Evolutionary conservation across 495 filamentous ascomycete genomes (phyloP).

Genomic region (Staphylotrichum tortipilum): DNA sequence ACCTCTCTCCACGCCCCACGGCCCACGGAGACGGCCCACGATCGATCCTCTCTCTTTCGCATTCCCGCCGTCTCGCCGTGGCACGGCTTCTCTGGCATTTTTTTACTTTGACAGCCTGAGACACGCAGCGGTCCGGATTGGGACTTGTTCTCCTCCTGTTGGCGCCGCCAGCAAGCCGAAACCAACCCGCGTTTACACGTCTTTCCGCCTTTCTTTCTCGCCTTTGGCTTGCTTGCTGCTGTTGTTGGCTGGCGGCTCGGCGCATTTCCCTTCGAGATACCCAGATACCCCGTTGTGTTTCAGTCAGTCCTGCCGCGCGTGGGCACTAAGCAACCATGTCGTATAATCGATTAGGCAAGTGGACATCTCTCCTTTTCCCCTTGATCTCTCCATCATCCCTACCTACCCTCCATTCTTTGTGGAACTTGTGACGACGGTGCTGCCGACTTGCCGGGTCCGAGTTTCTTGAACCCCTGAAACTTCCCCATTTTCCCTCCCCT

Average conservation of each 20-base stretch:
- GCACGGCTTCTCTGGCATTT: background rate
- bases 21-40: too few relatives aligned
- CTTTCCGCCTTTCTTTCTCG: too few relatives aligned
- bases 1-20: background rate
- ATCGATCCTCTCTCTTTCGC: too few relatives aligned
- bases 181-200: too few relatives aligned
- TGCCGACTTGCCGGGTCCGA: background rate
- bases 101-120: slow-evolving; percentile 2
- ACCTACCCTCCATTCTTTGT: background rate
- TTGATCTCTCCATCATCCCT: background rate
- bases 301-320: slow-evolving; percentile 3
- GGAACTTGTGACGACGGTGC: background rate
- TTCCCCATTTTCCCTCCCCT: too few relatives aligned
- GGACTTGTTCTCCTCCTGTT: background rate
- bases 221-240: background rate
- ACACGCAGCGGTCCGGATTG: background rate
- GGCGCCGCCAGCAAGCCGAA: too few relatives aligned
- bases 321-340: slow-evolving; percentile 39
- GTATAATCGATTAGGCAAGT: slow-evolving; percentile 68
- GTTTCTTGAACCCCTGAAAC: background rate
- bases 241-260: background rate
- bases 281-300: slow-evolving; percentile 5
- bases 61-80: slow-evolving; percentile 1
- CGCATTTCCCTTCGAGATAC: background rate
- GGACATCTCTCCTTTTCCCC: slow-evolving; percentile 14